These are phyloP conservation scores for Brassica nigra DNA, from an alignment of 345 rosid genomes.

Conservation along the genomic window DNA sequence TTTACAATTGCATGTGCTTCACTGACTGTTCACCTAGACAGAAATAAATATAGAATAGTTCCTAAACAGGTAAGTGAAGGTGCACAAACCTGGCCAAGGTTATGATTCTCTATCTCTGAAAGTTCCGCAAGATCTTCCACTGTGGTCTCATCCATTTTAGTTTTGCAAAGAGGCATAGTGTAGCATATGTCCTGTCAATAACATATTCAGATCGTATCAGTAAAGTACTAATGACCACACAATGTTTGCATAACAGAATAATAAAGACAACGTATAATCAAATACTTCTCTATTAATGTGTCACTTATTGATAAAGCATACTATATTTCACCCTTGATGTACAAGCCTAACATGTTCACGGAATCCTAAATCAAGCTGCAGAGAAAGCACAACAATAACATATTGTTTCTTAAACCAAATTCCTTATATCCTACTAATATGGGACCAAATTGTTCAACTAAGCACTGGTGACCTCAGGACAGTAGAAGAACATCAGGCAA, in stretches of 20 bases:
- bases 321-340: not conserved
- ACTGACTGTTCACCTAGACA: conserved; percentile 7
- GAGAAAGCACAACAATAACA: not conserved
- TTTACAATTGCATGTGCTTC: conserved; percentile 8
- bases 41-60: not conserved
- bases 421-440: not conserved
- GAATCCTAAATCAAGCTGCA: not conserved
- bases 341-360: conserved; percentile 1
- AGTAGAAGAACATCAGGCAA: not conserved
- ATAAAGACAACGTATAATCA: not conserved
- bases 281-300: not conserved
- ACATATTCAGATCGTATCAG: conserved; percentile 15
- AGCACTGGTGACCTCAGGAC: not conserved
- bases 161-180: conserved; percentile 92
- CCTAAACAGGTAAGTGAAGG: not conserved
- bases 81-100: conserved; percentile 85
- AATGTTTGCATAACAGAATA: not conserved
- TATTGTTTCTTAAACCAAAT: not conserved
- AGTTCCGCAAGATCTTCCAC: conserved; percentile 90
- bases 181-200: conserved; percentile 68
- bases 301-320: not conserved
- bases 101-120: conserved; percentile 88
- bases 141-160: conserved; percentile 75
- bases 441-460: not conserved
- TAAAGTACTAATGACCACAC: conserved; percentile 4